These are phyloP conservation scores for Colletotrichum eremochloae DNA, from an alignment of 2,329 filamentous ascomycete species.

Conservation along the genomic window DNA sequence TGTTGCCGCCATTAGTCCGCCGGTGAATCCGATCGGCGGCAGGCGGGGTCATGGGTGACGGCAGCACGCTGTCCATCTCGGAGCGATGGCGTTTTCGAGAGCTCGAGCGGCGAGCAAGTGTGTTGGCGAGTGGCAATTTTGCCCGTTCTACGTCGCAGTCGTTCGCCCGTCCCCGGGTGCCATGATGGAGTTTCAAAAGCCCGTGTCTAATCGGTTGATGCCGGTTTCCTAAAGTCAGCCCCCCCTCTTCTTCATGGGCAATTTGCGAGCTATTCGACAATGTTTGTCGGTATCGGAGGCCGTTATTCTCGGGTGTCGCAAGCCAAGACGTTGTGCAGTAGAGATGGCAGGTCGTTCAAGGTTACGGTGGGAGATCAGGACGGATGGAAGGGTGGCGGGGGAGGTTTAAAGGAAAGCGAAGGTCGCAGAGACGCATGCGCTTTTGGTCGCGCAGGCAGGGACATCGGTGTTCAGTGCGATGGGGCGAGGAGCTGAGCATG, in stretches of 20 bases:
- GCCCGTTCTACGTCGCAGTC: conserved; percentile 34
- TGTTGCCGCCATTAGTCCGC: conserved; percentile 72
- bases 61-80: conserved; percentile 54
- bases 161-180: conserved; percentile 16
- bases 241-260: neutral
- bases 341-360: conserved; percentile 14
- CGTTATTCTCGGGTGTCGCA: neutral
- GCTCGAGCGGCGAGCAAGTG: conserved; percentile 7
- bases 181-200: conserved; percentile 26
- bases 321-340: conserved; percentile 14
- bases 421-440: conserved; percentile 27
- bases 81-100: conserved; percentile 2
- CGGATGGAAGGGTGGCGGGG: conserved; percentile 19
- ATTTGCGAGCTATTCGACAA: neutral
- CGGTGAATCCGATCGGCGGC: conserved; percentile 45
- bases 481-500: conserved; percentile 34
- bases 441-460: conserved; percentile 25
- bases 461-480: conserved; percentile 6
- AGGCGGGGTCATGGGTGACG: conserved; percentile 55
- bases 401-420: conserved; percentile 27
- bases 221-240: neutral
- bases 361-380: conserved; percentile 2
- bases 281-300: neutral
- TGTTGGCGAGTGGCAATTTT: conserved; percentile 22
- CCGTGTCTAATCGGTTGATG: conserved; percentile 2